Conservation (phyloP, 2,329 filamentous ascomycete species). For the Colletotrichum sp. region DNA sequence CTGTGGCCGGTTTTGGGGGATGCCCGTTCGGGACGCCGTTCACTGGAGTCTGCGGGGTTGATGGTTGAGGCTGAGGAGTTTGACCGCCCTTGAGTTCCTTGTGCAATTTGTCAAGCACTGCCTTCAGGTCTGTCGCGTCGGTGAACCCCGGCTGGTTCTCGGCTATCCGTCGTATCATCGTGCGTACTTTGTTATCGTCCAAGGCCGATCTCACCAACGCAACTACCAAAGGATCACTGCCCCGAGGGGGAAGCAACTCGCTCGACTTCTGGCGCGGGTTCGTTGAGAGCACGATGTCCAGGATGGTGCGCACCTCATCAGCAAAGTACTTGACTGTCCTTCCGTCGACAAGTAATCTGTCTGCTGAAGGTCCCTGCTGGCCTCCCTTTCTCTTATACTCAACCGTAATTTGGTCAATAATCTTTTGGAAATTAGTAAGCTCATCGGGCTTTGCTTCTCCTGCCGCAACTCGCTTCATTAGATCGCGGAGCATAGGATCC, state of each 20-base stretch:
- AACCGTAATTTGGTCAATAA: slow-evolving; percentile 78
- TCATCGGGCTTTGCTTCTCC: slow-evolving; percentile 73
- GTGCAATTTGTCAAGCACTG: slow-evolving; percentile 53
- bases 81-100: slow-evolving; percentile 34
- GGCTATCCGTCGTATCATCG: slow-evolving; percentile 60
- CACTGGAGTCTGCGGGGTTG: slow-evolving; percentile 31
- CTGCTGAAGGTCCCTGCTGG: slow-evolving; percentile 58
- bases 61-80: slow-evolving; percentile 26
- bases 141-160: slow-evolving; percentile 54
- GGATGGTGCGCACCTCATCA: slow-evolving; percentile 61
- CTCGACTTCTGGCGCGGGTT: slow-evolving; percentile 61
- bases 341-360: slow-evolving; percentile 59
- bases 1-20: neutral
- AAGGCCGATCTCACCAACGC: slow-evolving; percentile 61
- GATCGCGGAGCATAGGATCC: slow-evolving; percentile 73
- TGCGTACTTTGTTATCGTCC: slow-evolving; percentile 53
- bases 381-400: slow-evolving; percentile 59
- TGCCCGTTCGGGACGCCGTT: slow-evolving; percentile 39
- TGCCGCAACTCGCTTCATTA: slow-evolving; percentile 84
- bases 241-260: slow-evolving; percentile 56
- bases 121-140: slow-evolving; percentile 60
- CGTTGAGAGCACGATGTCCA: slow-evolving; percentile 63
- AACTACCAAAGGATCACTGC: slow-evolving; percentile 62
- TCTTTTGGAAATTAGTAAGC: slow-evolving; percentile 76
- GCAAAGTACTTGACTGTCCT: slow-evolving; percentile 65